Conservation (phyloP, 371 early-diverging fungal genomes). For the Smittium mucronatum region DNA sequence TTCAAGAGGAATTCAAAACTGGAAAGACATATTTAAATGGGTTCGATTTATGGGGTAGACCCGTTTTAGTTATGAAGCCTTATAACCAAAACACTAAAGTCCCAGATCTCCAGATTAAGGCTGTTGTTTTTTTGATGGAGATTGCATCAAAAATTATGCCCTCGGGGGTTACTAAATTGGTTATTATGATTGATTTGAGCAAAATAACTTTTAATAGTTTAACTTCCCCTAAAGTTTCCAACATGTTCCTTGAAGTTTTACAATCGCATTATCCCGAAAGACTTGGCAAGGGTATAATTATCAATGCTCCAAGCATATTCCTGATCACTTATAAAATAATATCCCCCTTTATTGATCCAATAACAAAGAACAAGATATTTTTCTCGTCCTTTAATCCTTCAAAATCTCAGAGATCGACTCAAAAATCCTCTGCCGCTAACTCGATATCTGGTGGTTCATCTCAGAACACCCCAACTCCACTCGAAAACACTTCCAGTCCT, state of each 20-base stretch:
- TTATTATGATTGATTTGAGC: constrained; percentile 69
- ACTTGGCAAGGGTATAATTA: constrained; percentile 42
- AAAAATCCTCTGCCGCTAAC: too few species aligned
- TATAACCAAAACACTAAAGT: constrained; percentile 66
- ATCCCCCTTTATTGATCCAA: constrained; percentile 80
- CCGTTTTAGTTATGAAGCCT: constrained; percentile 60
- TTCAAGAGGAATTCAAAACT: constrained; percentile 60
- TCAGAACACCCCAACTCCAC: not conserved
- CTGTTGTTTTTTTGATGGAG: constrained; percentile 67
- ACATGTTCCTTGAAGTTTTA: constrained; percentile 61
- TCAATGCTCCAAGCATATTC: constrained; percentile 79
- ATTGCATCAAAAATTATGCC: constrained; percentile 69
- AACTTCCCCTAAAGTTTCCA: constrained; percentile 55
- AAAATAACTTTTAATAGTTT: constrained; percentile 50
- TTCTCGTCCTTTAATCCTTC: constrained; percentile 44
- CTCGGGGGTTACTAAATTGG: constrained; percentile 46
- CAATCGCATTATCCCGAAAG: constrained; percentile 81
- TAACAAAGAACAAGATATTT: constrained; percentile 71
- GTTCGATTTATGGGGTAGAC: constrained; percentile 53
- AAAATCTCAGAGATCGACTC: not conserved
- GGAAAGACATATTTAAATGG: constrained; percentile 76
- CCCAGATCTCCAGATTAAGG: constrained; percentile 56
- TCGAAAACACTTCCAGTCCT: not conserved
- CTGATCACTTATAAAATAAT: constrained; percentile 63
- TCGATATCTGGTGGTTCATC: not conserved